phyloP scores from a whole-genome alignment of 768 basidiomycete species.

The Kockovaella imperatae region DNA sequence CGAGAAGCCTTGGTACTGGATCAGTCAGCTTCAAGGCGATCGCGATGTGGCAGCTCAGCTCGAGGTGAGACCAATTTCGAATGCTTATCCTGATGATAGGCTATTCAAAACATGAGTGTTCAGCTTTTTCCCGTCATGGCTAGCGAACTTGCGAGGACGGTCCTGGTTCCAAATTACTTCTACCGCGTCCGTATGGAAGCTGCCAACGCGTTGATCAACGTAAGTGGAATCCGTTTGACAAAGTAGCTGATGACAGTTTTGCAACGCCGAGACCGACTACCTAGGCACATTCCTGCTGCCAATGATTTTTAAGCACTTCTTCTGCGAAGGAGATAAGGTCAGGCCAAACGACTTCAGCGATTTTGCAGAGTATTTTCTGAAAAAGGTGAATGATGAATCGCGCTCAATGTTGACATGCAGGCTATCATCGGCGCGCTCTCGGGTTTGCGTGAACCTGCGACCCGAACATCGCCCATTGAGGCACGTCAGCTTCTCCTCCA shows the following conservation, averaged over 20 bases:
- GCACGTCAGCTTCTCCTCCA: slow-evolving; percentile 84
- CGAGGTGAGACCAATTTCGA: slow-evolving; percentile 57
- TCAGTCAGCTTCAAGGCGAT: slow-evolving; percentile 88
- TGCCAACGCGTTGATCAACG: slow-evolving; percentile 69
- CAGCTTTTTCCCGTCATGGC: slow-evolving; percentile 45
- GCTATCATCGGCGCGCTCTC: slow-evolving; percentile 73
- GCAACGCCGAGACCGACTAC: slow-evolving; percentile 71
- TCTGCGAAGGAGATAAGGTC: slow-evolving; percentile 51
- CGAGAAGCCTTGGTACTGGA: slow-evolving; percentile 93
- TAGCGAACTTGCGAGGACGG: slow-evolving; percentile 79
- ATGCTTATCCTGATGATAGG: slow-evolving; percentile 9
- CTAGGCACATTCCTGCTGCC: slow-evolving; percentile 90
- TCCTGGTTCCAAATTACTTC: slow-evolving; percentile 90
- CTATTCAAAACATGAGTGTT: slow-evolving; percentile 69
- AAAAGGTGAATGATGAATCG: slow-evolving; percentile 58
- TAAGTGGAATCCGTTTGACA: slow-evolving; percentile 40
- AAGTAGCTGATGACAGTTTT: slow-evolving; percentile 55
- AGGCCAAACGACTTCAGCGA: slow-evolving; percentile 90
- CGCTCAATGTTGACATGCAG: slow-evolving; percentile 11
- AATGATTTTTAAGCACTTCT: slow-evolving; percentile 85
- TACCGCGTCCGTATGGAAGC: slow-evolving; percentile 94
- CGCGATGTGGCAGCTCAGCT: slow-evolving; percentile 94
- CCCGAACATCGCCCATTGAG: slow-evolving; percentile 71
- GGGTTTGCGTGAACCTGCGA: slow-evolving; percentile 66
- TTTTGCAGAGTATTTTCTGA: slow-evolving; percentile 84